Evolutionary conservation across 2,329 filamentous ascomycete genomes (phyloP).

Genomic region (Davidsoniella australis): DNA sequence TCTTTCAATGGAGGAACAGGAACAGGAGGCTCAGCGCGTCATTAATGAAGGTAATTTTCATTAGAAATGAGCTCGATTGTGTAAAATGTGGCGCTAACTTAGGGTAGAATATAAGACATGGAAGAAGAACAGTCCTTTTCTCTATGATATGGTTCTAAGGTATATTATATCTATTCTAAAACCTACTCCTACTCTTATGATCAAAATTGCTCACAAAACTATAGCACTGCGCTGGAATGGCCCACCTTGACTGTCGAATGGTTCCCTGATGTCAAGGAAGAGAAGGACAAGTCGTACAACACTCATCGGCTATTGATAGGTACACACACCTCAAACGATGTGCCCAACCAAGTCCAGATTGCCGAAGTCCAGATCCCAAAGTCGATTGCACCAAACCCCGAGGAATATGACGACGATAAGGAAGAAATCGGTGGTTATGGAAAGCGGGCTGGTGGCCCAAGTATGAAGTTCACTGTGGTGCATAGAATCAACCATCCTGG

Average conservation of each 20-base stretch:
- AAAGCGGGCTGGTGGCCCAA: constrained; percentile 48
- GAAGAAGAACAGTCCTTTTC: constrained; percentile 98
- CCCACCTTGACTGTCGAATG: constrained; percentile 94
- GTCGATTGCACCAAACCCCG: constrained; percentile 50
- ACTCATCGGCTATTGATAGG: constrained; percentile 82
- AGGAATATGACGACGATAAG: constrained; percentile 78
- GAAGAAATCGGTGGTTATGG: constrained; percentile 92
- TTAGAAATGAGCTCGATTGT: no score
- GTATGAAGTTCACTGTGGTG: constrained; percentile 77
- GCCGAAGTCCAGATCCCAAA: constrained; percentile 89
- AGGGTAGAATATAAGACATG: constrained; percentile 88
- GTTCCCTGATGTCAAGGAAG: constrained; percentile 86
- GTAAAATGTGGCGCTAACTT: constrained; percentile 11
- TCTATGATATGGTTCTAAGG: constrained; percentile 95
- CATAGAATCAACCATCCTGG: constrained; percentile 94
- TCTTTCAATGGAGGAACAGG: constrained; percentile 44
- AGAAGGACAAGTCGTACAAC: constrained; percentile 71
- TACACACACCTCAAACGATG: constrained; percentile 78
- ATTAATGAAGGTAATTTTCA: constrained; percentile 65
- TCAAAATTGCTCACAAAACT: no score
- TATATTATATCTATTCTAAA: constrained; percentile 18
- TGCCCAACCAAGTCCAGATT: constrained; percentile 85
- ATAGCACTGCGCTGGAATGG: constrained; percentile 82
- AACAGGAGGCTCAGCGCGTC: constrained; percentile 63
- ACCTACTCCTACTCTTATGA: constrained; percentile 5